A percentile compares a stretch with the other conserved stretches of the same genome.
Conservation (phyloP, 163 green algal genomes). For the Scenedesmus sp. region DNA sequence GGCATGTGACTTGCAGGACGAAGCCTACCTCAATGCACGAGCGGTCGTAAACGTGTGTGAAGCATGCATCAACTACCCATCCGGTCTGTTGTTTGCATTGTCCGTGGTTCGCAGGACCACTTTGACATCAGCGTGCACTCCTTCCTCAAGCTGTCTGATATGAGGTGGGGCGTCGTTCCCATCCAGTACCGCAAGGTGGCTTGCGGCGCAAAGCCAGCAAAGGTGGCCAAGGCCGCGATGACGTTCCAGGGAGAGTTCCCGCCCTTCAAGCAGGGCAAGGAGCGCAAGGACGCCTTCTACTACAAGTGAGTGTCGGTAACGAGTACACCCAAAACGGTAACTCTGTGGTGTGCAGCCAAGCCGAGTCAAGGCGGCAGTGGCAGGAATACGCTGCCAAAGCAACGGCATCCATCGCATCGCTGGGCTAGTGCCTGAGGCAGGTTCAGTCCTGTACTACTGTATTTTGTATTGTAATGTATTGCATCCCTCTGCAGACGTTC, state of each 20-base stretch:
- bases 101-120: slow-evolving; percentile 51
- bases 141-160: slow-evolving; percentile 72
- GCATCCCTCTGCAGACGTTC: too few species aligned
- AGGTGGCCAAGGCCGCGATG: not conserved
- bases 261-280: not conserved
- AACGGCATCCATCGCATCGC: too few species aligned
- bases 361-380: not conserved
- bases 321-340: not conserved
- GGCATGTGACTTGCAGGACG: not conserved
- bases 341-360: not conserved
- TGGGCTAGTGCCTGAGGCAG: too few species aligned
- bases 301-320: not conserved
- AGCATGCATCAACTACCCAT: too few species aligned
- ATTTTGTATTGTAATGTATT: too few species aligned
- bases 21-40: not conserved
- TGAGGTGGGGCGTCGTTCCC: slow-evolving; percentile 67
- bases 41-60: too few species aligned
- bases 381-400: too few species aligned
- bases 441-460: too few species aligned
- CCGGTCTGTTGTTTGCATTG: too few species aligned
- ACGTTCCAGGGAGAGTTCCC: not conserved
- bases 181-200: slow-evolving; percentile 49
- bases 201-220: not conserved
- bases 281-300: slow-evolving; percentile 14
- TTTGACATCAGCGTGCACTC: slow-evolving; percentile 69